Percentiles rank a stretch among this genome's conserved stretches.
Evolutionary conservation across 768 basidiomycete genomes (phyloP).

Genomic region (Mycena polygramma): DNA sequence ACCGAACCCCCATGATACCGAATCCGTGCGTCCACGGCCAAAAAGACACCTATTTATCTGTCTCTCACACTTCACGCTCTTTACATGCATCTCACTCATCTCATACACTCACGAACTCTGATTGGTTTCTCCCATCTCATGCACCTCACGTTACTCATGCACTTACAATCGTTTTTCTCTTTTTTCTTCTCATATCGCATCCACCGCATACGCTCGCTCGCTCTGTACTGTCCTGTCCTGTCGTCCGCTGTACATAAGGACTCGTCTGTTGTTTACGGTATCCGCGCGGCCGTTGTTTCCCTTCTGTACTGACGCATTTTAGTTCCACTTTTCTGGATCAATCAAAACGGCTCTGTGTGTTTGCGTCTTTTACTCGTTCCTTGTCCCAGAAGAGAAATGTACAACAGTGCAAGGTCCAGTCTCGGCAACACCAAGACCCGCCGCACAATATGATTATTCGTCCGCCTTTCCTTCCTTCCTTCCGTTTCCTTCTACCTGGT

Average conservation of each 20-base stretch:
- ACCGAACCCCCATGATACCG: too few species aligned
- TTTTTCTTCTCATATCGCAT: constrained; percentile 10
- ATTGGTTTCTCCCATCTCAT: constrained; percentile 1
- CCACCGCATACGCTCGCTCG: constrained; percentile 5
- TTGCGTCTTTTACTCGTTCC: neutral
- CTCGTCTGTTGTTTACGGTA: constrained; percentile 10
- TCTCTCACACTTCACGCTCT: constrained; percentile 6
- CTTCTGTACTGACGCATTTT: neutral
- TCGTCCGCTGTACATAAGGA: constrained; percentile 30
- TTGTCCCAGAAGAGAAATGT: constrained; percentile 1
- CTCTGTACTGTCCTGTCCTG: neutral
- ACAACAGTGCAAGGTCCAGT: neutral
- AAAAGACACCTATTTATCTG: constrained; percentile 30
- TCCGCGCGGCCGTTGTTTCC: neutral
- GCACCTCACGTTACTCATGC: constrained; percentile 5
- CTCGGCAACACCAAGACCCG: neutral
- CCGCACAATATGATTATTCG: neutral
- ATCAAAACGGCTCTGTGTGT: constrained; percentile 7
- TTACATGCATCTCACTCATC: constrained; percentile 27
- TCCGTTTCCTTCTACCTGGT: constrained; percentile 18
- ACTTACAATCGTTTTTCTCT: constrained; percentile 11
- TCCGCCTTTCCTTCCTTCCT: constrained; percentile 1
- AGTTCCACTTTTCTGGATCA: neutral
- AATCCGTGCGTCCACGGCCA: neutral
- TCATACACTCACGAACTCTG: constrained; percentile 11